A percentile compares a stretch with the other conserved stretches of the same genome.
Evolutionary conservation across 495 filamentous ascomycete genomes (phyloP).

Genomic region (Peziza echinospora): DNA sequence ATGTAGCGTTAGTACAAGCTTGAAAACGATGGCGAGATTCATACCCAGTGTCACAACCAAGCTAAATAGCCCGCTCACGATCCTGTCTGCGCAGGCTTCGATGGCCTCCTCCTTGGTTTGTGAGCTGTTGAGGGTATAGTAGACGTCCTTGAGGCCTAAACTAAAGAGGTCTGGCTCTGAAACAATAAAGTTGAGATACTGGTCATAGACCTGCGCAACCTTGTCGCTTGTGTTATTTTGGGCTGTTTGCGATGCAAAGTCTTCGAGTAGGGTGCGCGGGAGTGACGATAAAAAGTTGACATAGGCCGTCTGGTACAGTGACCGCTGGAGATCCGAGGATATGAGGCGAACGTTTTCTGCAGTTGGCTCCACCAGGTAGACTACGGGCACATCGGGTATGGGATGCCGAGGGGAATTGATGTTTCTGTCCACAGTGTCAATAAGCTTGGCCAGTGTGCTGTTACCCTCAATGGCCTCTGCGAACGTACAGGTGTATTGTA

Average conservation of each 20-base stretch:
- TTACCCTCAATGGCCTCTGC: background rate
- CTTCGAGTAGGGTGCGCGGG: constrained; percentile 77
- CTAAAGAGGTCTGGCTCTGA: constrained; percentile 92
- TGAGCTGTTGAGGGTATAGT: constrained; percentile 85
- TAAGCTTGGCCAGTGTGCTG: background rate
- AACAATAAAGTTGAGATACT: constrained; percentile 95
- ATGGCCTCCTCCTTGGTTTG: constrained; percentile 77
- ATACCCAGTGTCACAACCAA: constrained; percentile 91
- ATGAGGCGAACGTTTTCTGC: constrained; percentile 57
- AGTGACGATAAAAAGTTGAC: constrained; percentile 95
- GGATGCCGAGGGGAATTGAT: constrained; percentile 64
- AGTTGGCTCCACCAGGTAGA: constrained; percentile 88
- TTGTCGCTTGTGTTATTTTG: constrained; percentile 62
- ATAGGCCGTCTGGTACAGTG: constrained; percentile 81
- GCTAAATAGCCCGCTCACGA: constrained; percentile 86
- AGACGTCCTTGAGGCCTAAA: constrained; percentile 75
- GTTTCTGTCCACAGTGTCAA: constrained; percentile 30
- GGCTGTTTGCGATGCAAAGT: constrained; percentile 79
- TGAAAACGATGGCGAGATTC: constrained; percentile 5
- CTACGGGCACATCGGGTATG: constrained; percentile 88
- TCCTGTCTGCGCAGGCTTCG: constrained; percentile 64
- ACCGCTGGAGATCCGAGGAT: constrained; percentile 65
- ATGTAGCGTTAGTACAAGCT: constrained; percentile 1
- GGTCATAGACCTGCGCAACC: constrained; percentile 84
- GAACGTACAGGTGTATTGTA: constrained; percentile 73